Conservation (phyloP, 75 land plant genomes). For the Picea glauca region DNA sequence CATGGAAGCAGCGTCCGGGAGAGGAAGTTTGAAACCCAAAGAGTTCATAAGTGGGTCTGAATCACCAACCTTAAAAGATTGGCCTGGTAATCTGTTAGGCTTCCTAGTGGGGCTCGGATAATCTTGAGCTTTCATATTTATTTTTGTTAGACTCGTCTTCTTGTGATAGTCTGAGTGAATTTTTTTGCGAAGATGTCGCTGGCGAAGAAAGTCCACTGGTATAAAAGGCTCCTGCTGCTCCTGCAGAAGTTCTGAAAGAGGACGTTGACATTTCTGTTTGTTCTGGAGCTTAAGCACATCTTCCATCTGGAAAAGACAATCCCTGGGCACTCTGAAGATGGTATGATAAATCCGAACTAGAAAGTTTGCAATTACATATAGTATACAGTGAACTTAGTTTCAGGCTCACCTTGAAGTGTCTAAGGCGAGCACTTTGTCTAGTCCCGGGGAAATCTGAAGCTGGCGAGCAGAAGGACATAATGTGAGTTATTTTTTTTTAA, state of each 20-base stretch:
- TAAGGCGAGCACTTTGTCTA: too few species aligned
- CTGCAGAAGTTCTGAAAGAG: slow-evolving; percentile 1
- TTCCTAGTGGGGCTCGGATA: neutral
- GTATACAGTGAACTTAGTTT: too few species aligned
- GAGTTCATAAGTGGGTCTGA: neutral
- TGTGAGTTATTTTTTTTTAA: too few species aligned
- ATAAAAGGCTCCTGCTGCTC: slow-evolving; percentile 6
- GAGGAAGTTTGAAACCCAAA: neutral
- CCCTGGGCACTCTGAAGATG: neutral
- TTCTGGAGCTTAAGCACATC: neutral
- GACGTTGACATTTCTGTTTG: neutral
- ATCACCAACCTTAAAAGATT: neutral
- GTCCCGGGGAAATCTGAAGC: too few species aligned
- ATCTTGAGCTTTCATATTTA: neutral
- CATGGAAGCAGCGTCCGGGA: too few species aligned
- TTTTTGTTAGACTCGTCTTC: neutral
- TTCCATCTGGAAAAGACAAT: neutral
- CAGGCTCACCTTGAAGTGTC: too few species aligned
- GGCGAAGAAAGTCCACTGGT: neutral
- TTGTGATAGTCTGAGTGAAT: neutral
- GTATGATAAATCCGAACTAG: neutral
- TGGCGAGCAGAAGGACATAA: too few species aligned
- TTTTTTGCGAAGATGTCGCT: neutral
- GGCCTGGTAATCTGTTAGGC: neutral
- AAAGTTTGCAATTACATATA: neutral